Percentiles rank a stretch among this genome's conserved stretches.
These are phyloP conservation scores for Phoenix dactylifera DNA, from an alignment of 176 grass and related monocot genomes.

Conservation along the genomic window DNA sequence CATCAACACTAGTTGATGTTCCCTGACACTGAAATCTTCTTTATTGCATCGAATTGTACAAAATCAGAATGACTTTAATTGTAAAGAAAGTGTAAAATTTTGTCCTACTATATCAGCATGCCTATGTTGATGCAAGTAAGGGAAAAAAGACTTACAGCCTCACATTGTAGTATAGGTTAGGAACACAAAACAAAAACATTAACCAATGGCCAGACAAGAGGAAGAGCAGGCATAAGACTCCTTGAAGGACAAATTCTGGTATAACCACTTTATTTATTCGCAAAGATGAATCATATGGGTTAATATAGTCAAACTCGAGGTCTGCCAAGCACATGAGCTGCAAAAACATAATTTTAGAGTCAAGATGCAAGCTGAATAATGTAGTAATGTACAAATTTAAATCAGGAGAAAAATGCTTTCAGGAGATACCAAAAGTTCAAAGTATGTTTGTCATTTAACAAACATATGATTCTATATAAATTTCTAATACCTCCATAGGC, in stretches of 20 bases:
- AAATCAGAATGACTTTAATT: too few relatives aligned
- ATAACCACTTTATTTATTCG: constrained; percentile 87
- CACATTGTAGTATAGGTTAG: constrained; percentile 74
- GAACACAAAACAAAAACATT: constrained; percentile 65
- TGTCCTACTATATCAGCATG: neutral
- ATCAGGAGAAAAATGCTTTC: neutral
- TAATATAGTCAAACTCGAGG: constrained; percentile 98
- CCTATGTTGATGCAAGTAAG: neutral
- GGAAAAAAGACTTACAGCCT: constrained; percentile 57
- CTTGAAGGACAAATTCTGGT: constrained; percentile 75
- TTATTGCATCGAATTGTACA: too few relatives aligned
- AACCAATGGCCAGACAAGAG: constrained; percentile 85
- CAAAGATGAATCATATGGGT: constrained; percentile 74
- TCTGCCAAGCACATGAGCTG: constrained; percentile 92
- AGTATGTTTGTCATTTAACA: too few relatives aligned
- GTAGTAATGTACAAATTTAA: constrained; percentile 7
- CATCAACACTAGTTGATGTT: too few relatives aligned
- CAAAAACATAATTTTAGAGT: constrained; percentile 8
- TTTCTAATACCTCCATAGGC: too few relatives aligned
- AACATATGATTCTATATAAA: too few relatives aligned
- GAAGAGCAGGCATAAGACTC: constrained; percentile 51
- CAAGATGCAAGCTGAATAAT: constrained; percentile 10
- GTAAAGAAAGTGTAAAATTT: too few relatives aligned
- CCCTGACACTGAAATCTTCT: too few relatives aligned
- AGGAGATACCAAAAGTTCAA: neutral